These are phyloP conservation scores for Candida jianshihensis DNA, from an alignment of 805 yeast species.

Conservation along the genomic window DNA sequence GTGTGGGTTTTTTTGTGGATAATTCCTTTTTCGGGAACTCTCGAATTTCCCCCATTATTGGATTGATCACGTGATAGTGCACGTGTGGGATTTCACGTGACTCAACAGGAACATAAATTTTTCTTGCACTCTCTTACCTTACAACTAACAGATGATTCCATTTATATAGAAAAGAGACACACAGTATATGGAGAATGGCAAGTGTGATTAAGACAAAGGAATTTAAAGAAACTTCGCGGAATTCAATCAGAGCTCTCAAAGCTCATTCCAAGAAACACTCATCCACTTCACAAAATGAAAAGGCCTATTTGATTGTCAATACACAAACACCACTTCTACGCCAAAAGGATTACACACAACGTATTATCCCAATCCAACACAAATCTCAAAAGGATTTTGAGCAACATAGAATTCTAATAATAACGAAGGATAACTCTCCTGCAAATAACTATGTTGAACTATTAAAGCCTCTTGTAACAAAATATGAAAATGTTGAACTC, in stretches of 20 bases:
- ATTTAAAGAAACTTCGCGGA: slow-evolving; percentile 1
- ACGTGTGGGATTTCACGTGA: too few relatives aligned
- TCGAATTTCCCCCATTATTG: too few relatives aligned
- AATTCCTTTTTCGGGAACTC: too few relatives aligned
- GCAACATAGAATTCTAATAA: background rate
- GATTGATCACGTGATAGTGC: too few relatives aligned
- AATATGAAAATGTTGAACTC: slow-evolving; percentile 9
- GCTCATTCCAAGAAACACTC: background rate
- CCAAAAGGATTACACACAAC: slow-evolving; percentile 43
- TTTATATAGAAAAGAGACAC: background rate
- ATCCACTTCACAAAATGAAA: slow-evolving; percentile 1
- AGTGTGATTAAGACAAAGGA: background rate
- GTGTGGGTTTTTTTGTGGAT: too few relatives aligned
- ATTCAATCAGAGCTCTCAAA: slow-evolving; percentile 6
- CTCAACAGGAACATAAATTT: too few relatives aligned
- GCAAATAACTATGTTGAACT: slow-evolving; percentile 20
- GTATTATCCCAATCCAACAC: slow-evolving; percentile 32
- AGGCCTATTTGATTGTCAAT: slow-evolving; percentile 34
- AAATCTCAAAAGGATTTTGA: background rate
- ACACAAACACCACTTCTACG: slow-evolving; percentile 38
- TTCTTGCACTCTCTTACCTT: too few relatives aligned
- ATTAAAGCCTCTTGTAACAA: slow-evolving; percentile 9
- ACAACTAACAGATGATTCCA: background rate
- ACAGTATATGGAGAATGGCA: background rate
- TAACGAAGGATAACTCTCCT: slow-evolving; percentile 32